Percentiles rank a stretch among this genome's conserved stretches.
phyloP scores from a whole-genome alignment of 139 green algal genomes.

The Yamagishiella unicocca region DNA sequence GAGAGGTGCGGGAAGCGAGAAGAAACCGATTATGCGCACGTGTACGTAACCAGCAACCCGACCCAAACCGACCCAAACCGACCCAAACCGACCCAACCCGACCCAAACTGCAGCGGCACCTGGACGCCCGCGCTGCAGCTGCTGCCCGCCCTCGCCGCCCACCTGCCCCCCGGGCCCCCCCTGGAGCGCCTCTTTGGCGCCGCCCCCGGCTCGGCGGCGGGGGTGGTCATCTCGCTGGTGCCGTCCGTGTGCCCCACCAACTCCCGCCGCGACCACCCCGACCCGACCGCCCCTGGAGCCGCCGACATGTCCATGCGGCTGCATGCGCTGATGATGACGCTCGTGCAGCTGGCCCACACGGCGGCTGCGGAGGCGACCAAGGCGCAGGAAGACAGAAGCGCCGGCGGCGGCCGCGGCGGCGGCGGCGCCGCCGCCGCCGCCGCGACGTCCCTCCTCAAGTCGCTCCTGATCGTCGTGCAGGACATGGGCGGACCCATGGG shows the following conservation, averaged over 20 bases:
- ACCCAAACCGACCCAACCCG: too few species aligned
- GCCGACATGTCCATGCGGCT: conserved; percentile 19
- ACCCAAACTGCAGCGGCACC: background rate
- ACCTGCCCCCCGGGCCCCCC: background rate
- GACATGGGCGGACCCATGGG: conserved; percentile 33
- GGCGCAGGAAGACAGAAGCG: background rate
- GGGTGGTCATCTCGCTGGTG: background rate
- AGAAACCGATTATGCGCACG: too few species aligned
- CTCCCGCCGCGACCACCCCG: background rate
- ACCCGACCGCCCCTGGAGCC: conserved; percentile 17
- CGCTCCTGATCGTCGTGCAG: conserved; percentile 4
- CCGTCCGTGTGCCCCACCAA: background rate
- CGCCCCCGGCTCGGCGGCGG: background rate
- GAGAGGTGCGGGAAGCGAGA: too few species aligned
- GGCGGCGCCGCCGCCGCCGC: background rate
- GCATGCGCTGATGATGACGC: conserved; percentile 4
- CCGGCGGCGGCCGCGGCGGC: background rate
- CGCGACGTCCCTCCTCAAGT: background rate
- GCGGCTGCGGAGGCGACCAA: background rate
- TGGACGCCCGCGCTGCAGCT: conserved; percentile 40
- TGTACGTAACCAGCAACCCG: background rate
- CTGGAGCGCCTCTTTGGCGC: conserved; percentile 24
- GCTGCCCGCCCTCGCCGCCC: conserved; percentile 16
- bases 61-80: too few species aligned
- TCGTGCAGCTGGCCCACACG: background rate